Percentiles rank a stretch among this genome's conserved stretches.
phyloP scores from a whole-genome alignment of 148 eudicot species.

The Amaranthus hypochondriacus region DNA sequence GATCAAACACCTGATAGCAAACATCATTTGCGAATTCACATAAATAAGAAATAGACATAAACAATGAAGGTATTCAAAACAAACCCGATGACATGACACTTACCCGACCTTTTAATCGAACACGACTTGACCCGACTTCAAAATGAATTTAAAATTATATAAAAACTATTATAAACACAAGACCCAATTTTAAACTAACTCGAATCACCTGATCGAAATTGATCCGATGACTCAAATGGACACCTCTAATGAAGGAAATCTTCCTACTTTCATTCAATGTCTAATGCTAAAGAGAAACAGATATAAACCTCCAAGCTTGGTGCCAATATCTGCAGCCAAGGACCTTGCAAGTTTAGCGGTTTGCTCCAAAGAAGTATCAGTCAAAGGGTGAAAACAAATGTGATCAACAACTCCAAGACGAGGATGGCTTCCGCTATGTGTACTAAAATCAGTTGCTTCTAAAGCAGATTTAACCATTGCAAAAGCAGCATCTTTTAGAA shows the following conservation, averaged over 20 bases:
- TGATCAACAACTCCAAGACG: constrained; percentile 93
- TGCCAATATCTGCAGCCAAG: constrained; percentile 71
- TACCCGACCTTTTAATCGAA: too few species aligned
- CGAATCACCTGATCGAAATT: too few species aligned
- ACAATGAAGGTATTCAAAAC: too few species aligned
- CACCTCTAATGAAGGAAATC: not conserved
- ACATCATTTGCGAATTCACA: too few species aligned
- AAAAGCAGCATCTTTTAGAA: constrained; percentile 52
- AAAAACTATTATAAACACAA: too few species aligned
- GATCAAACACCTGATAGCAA: too few species aligned
- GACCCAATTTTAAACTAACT: too few species aligned
- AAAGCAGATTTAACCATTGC: constrained; percentile 82
- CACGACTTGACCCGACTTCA: too few species aligned
- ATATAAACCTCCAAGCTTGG: constrained; percentile 53
- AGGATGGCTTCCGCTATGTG: constrained; percentile 77
- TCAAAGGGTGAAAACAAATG: constrained; percentile 77
- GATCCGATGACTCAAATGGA: too few species aligned
- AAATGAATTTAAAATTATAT: too few species aligned
- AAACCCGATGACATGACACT: too few species aligned
- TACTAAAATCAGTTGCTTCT: constrained; percentile 49
- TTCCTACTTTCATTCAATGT: not conserved
- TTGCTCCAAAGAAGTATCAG: constrained; percentile 44
- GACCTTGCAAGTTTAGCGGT: constrained; percentile 57
- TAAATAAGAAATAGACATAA: too few species aligned
- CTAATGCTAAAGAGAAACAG: not conserved